Conservation (phyloP, 225 moss, liverwort and hornwort genomes). For the Pseudisothecium myosuroides region DNA sequence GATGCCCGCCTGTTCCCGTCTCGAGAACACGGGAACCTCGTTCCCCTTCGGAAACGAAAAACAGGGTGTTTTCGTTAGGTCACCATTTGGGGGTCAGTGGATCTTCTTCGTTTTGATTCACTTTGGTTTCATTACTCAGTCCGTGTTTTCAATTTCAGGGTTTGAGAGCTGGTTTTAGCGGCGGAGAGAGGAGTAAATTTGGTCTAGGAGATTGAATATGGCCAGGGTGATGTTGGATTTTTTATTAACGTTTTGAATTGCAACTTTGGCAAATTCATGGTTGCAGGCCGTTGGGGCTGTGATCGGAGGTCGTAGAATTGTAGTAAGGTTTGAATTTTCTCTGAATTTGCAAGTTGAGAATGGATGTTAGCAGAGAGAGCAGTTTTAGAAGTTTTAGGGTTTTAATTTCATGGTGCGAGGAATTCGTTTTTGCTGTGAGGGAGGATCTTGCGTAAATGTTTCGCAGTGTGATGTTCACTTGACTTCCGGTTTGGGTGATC, state of each 20-base stretch:
- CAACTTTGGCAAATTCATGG: neutral
- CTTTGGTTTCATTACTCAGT: neutral
- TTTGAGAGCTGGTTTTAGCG: neutral
- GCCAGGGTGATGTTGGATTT: neutral
- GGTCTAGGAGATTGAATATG: neutral
- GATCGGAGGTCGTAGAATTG: neutral
- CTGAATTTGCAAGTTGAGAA: neutral
- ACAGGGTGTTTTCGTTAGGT: neutral
- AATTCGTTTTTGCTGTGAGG: neutral
- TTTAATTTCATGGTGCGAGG: neutral
- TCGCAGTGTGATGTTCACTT: neutral
- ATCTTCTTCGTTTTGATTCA: neutral
- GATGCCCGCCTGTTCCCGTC: conserved; percentile 1
- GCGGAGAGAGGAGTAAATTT: neutral
- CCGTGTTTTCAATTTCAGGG: no score
- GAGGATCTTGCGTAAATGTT: neutral
- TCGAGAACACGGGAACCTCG: conserved; percentile 6
- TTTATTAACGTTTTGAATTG: neutral
- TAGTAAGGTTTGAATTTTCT: neutral
- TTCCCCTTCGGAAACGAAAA: neutral
- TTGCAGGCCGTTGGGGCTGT: neutral
- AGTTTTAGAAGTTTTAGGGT: neutral
- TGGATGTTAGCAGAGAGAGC: neutral
- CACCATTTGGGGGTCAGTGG: neutral
- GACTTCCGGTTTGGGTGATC: neutral